These are phyloP conservation scores for Fusarium sp. DNA, from an alignment of 2,329 filamentous ascomycete species.

Conservation along the genomic window DNA sequence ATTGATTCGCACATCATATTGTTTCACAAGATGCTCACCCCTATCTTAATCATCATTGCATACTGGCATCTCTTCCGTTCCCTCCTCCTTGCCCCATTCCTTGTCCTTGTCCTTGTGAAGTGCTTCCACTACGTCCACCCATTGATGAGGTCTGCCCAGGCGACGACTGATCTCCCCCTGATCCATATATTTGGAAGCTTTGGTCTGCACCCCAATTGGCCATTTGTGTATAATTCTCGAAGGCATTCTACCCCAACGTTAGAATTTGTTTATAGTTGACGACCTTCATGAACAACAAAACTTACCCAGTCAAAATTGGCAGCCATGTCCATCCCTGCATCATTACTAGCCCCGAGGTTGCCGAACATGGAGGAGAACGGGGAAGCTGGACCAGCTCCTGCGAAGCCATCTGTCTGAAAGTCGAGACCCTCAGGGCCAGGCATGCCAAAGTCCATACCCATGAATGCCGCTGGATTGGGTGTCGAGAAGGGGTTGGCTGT, in stretches of 20 bases:
- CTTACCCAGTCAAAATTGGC: constrained; percentile 71
- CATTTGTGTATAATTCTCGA: constrained; percentile 68
- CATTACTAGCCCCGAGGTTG: constrained; percentile 52
- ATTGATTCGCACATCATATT: constrained; percentile 18
- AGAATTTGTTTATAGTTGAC: constrained; percentile 34
- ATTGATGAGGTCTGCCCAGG: constrained; percentile 44
- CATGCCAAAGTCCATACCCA: constrained; percentile 58
- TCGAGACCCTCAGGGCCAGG: constrained; percentile 48
- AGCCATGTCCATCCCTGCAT: constrained; percentile 56
- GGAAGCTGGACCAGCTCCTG: constrained; percentile 50
- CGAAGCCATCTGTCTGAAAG: constrained; percentile 49
- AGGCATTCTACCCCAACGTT: constrained; percentile 58
- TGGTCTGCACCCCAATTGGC: constrained; percentile 65
- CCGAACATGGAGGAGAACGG: constrained; percentile 67
- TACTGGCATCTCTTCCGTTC: constrained; percentile 32
- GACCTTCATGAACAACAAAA: neutral
- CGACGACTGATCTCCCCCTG: constrained; percentile 45
- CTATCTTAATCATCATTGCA: constrained; percentile 32
- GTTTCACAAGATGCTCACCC: constrained; percentile 24
- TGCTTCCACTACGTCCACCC: constrained; percentile 38
- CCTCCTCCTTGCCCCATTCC: constrained; percentile 4
- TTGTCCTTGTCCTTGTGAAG: constrained; percentile 23
- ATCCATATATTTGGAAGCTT: constrained; percentile 63
- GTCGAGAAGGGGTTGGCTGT: constrained; percentile 50
- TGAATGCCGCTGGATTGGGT: constrained; percentile 56